Evolutionary conservation across 1,139 yeast genomes (phyloP).

Genomic region (Lodderomyces metapsilosis): DNA sequence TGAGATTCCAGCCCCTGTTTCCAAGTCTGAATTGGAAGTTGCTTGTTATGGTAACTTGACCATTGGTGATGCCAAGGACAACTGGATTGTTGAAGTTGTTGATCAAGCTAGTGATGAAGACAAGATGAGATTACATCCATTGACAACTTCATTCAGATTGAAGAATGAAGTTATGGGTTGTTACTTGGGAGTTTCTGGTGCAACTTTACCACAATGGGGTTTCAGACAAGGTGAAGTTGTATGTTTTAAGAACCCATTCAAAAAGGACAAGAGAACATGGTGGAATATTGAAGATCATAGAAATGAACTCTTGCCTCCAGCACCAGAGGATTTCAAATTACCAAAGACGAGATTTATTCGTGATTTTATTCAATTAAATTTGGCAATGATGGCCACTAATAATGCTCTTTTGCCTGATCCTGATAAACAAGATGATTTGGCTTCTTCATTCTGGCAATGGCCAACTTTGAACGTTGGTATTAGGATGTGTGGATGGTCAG

Average conservation of each 20-base stretch:
- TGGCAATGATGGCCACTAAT: conserved; percentile 99
- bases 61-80: conserved; percentile 87
- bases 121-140: conserved; percentile 69
- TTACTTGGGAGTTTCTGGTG: conserved; percentile 83
- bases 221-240: conserved; percentile 96
- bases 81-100: conserved; percentile 88
- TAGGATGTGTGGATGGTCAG: conserved; percentile 94
- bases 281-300: conserved; percentile 93
- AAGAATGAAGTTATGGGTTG: conserved; percentile 68
- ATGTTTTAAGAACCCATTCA: conserved; percentile 73
- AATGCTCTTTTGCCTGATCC: conserved; percentile 92
- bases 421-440: conserved; percentile 88
- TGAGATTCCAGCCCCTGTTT: conserved; percentile 75
- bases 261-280: conserved; percentile 93
- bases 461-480: conserved; percentile 90
- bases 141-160: conserved; percentile 83
- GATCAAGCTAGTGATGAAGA: conserved; percentile 76
- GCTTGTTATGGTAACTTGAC: conserved; percentile 89
- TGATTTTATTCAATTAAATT: conserved; percentile 88
- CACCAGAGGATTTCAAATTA: conserved; percentile 68
- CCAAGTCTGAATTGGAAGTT: conserved; percentile 73
- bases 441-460: conserved; percentile 98
- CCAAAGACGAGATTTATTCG: conserved; percentile 84
- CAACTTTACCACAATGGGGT: conserved; percentile 92
- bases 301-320: conserved; percentile 71